These are phyloP conservation scores for Pseudocercospora crystallina DNA, from an alignment of 2,329 filamentous ascomycete species.

Conservation along the genomic window DNA sequence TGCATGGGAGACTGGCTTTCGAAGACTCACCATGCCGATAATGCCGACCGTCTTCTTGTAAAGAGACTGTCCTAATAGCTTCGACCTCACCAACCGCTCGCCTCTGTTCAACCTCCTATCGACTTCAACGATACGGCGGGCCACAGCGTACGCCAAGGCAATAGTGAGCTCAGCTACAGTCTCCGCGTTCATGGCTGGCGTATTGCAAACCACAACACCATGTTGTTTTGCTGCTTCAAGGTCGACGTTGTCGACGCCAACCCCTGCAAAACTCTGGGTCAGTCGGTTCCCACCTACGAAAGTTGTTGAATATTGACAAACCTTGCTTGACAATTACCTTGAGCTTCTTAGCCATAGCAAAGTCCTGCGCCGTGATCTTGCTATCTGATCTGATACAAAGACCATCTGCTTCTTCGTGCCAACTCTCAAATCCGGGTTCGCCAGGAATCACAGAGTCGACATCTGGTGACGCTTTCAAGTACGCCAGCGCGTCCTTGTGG, in stretches of 20 bases:
- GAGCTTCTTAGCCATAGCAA: slow-evolving; percentile 34
- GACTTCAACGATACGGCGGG: slow-evolving; percentile 34
- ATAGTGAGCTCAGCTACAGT: slow-evolving; percentile 39
- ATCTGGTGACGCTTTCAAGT: slow-evolving; percentile 15
- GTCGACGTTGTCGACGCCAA: slow-evolving; percentile 50
- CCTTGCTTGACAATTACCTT: slow-evolving; percentile 47
- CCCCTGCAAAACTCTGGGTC: slow-evolving; percentile 22
- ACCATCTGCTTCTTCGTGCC: slow-evolving; percentile 25
- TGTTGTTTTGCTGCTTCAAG: slow-evolving; percentile 44
- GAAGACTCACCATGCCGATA: slow-evolving; percentile 33
- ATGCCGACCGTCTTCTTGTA: slow-evolving; percentile 39
- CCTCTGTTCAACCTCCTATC: slow-evolving; percentile 27
- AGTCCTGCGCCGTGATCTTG: slow-evolving; percentile 25
- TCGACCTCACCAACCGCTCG: slow-evolving; percentile 29
- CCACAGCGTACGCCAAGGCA: slow-evolving; percentile 33
- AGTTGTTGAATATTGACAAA: too few relatives aligned
- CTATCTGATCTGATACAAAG: slow-evolving; percentile 31
- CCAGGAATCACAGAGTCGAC: slow-evolving; percentile 24
- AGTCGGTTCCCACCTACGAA: too few relatives aligned
- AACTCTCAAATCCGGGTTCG: slow-evolving; percentile 19
- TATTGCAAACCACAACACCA: slow-evolving; percentile 49
- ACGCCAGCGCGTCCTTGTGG: slow-evolving; percentile 30
- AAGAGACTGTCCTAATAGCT: slow-evolving; percentile 32
- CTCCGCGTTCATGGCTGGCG: slow-evolving; percentile 46
- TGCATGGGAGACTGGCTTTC: too few relatives aligned